phyloP scores from a whole-genome alignment of 2,329 filamentous ascomycete species.

The Monosporascus sp. region DNA sequence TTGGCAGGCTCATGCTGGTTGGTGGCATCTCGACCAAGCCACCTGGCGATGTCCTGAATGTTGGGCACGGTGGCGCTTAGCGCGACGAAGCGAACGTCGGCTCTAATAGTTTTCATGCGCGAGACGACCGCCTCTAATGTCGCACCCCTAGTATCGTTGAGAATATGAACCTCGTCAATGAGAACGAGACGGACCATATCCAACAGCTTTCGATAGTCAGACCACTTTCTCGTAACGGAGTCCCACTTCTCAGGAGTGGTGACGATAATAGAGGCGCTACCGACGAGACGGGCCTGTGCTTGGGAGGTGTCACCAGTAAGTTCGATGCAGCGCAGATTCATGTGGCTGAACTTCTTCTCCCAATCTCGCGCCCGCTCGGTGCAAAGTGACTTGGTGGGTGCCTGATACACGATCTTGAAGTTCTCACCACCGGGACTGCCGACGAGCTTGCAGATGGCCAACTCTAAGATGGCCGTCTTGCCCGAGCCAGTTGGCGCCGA shows the following conservation, averaged over 20 bases:
- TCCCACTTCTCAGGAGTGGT: conserved; percentile 93
- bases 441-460: conserved; percentile 72
- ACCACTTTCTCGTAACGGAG: conserved; percentile 82
- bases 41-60: conserved; percentile 70
- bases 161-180: conserved; percentile 83
- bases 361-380: conserved; percentile 72
- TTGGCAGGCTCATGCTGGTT: conserved; percentile 58
- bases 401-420: conserved; percentile 81
- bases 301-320: conserved; percentile 76
- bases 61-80: conserved; percentile 82
- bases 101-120: conserved; percentile 76
- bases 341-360: conserved; percentile 63
- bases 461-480: conserved; percentile 75
- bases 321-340: conserved; percentile 67
- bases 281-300: conserved; percentile 60
- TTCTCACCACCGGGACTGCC: conserved; percentile 47
- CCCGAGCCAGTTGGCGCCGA: conserved; percentile 81
- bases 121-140: conserved; percentile 80
- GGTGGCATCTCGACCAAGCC: conserved; percentile 64
- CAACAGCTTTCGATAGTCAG: conserved; percentile 70
- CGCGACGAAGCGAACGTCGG: conserved; percentile 72
- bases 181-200: conserved; percentile 73
- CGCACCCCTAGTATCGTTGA: conserved; percentile 73
- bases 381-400: conserved; percentile 79
- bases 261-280: conserved; percentile 73